Conservation (phyloP, 2,329 filamentous ascomycete genomes). For the Fusarium sp. region DNA sequence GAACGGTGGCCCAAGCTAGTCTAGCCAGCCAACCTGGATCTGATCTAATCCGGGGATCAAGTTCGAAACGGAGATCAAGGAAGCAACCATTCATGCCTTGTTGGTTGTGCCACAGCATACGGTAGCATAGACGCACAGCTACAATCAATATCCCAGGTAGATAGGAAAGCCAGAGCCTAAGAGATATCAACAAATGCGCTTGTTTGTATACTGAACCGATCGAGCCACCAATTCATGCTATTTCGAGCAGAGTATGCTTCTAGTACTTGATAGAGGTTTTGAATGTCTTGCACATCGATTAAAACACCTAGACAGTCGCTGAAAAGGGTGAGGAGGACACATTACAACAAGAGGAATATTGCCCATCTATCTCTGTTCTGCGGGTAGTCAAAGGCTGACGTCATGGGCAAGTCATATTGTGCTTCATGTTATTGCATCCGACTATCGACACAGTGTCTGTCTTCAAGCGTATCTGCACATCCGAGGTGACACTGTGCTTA, state of each 20-base stretch:
- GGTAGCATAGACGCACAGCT: background rate
- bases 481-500: slow-evolving; percentile 38
- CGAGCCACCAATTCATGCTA: background rate
- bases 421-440: slow-evolving; percentile 16
- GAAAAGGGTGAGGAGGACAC: background rate
- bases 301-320: background rate
- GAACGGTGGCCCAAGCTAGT: slow-evolving; percentile 24
- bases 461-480: slow-evolving; percentile 12
- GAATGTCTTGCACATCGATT: background rate
- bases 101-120: background rate
- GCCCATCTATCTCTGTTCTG: slow-evolving; percentile 23
- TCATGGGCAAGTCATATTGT: slow-evolving; percentile 46
- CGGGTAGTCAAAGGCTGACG: slow-evolving; percentile 34
- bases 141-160: background rate
- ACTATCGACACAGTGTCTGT: slow-evolving; percentile 44
- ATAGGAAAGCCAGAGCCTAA: background rate
- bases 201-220: background rate
- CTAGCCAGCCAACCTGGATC: slow-evolving; percentile 10
- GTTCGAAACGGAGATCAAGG: slow-evolving; percentile 12
- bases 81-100: slow-evolving; percentile 17
- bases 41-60: slow-evolving; percentile 15
- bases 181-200: background rate
- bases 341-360: background rate
- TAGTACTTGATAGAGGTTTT: background rate
- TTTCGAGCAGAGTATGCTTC: background rate